Base-by-base conservation (phyloP, 2,329 filamentous ascomycete genomes). In the Cordyceps militaris region DNA sequence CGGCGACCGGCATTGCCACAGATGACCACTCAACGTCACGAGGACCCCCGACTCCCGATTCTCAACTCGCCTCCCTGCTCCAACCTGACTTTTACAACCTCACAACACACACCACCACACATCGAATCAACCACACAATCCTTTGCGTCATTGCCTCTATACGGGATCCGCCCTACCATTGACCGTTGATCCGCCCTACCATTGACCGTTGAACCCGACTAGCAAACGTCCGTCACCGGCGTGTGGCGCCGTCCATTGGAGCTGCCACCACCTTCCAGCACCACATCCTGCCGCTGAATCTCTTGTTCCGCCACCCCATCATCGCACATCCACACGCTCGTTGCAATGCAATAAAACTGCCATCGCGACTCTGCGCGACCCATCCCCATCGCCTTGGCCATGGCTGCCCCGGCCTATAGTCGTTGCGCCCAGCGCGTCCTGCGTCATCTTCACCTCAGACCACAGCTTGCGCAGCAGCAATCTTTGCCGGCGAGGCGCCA, bases 391-490 rank as follows among this genome's bases (percentile, higher is more conserved):
- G 0, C 21, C 32, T 23, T 53, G 26, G 59, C 56, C 56, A 64
- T 64, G 63, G 59, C 56, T 38, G 42, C 36, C 47, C 57, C 57
- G 42, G 54, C 55, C 11, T 46, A 59, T 46, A 52, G 48, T 48
- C 55, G 57, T 34, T 51, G 61, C 46, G 56, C 61, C 8, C 61
- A 59, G 42, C 60, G 50, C 42, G 47, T 63, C 26, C 42, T 57
- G 24, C 38, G 24, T n/a, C 47, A 32, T 14, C 10, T 50, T 28
- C 36, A 28, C 28, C 46, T 36, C 36, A 57, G 34, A 28, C 32
- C 38, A 50, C 38, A 43, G 16, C 28, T 44, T 28, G 24, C 46
- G 19, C 36, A 23, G 19, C 36, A 23, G 19, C 55, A 44, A 8
- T 5, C 36, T 24, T n/a, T 43, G 16, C 16, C 3, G n/a, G n/a